Evolutionary conservation across 2,329 filamentous ascomycete species (phyloP).

Genomic region (Mycogone perniciosa): DNA sequence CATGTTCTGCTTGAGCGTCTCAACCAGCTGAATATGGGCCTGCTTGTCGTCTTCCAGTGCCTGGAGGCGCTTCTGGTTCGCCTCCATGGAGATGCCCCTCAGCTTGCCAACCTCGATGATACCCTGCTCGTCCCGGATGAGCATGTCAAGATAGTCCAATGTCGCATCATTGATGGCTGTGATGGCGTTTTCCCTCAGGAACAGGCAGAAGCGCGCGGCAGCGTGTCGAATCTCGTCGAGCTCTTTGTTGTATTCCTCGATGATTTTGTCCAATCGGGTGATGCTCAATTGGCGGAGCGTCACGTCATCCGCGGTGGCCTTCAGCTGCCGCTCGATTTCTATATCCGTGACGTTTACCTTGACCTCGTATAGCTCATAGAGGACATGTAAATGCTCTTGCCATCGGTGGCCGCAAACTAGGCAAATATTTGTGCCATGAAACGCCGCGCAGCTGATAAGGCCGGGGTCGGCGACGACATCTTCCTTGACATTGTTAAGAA

Average conservation of each 20-base stretch:
- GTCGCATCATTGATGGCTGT: constrained; percentile 2
- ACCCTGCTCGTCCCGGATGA: background rate
- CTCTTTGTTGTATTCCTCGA: constrained; percentile 1
- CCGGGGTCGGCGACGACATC: constrained; percentile 9
- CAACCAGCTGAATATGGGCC: constrained; percentile 11
- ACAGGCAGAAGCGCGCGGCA: constrained; percentile 4
- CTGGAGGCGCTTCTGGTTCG: constrained; percentile 8
- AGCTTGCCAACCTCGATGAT: background rate
- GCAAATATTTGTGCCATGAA: background rate
- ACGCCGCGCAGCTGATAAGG: background rate
- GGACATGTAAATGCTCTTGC: constrained; percentile 8
- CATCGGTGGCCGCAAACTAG: background rate
- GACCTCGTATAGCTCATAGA: constrained; percentile 1
- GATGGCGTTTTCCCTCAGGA: constrained; percentile 2
- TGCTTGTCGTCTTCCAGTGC: constrained; percentile 8
- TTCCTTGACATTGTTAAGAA: constrained; percentile 9
- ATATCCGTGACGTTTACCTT: constrained; percentile 1
- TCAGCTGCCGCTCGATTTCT: constrained; percentile 1
- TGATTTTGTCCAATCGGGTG: background rate
- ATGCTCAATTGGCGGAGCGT: background rate
- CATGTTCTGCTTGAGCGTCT: constrained; percentile 13
- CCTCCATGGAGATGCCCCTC: background rate
- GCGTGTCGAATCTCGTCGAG: constrained; percentile 5
- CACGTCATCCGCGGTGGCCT: background rate
- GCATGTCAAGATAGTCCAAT: constrained; percentile 6